These are phyloP conservation scores for Obba rivulosa DNA, from an alignment of 768 basidiomycete genomes.

Conservation along the genomic window DNA sequence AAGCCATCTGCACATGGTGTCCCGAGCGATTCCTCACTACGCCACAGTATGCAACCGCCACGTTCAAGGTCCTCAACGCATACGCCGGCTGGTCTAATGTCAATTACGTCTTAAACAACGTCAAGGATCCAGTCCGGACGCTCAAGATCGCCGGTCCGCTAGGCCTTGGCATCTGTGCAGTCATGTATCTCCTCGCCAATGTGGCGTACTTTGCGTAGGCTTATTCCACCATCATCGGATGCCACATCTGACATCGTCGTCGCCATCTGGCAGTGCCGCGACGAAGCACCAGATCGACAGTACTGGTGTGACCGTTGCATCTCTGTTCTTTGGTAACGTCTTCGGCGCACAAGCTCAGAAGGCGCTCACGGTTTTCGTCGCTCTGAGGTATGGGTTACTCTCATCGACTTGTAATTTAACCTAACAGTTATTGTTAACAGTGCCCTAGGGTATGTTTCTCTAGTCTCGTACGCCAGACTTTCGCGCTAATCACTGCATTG, in stretches of 20 bases:
- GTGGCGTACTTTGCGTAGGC: constrained; percentile 38
- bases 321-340: constrained; percentile 54
- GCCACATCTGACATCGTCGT: not conserved
- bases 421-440: constrained; percentile 14
- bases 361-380: constrained; percentile 53
- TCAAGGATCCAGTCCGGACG: constrained; percentile 63
- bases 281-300: constrained; percentile 44
- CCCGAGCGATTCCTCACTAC: too few relatives aligned
- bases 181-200: constrained; percentile 61
- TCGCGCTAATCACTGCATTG: constrained; percentile 35
- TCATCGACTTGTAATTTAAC: not conserved
- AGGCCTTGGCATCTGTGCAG: constrained; percentile 53
- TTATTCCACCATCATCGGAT: not conserved
- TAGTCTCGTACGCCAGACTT: constrained; percentile 24
- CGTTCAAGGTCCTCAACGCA: constrained; percentile 51
- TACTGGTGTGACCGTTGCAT: constrained; percentile 51
- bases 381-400: constrained; percentile 39
- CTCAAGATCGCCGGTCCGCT: constrained; percentile 67
- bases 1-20: not conserved
- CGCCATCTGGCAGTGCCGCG: constrained; percentile 26
- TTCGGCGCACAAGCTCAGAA: constrained; percentile 49
- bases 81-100: constrained; percentile 71
- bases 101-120: constrained; percentile 69
- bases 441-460: constrained; percentile 27
- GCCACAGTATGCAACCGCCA: constrained; percentile 53